phyloP scores from a whole-genome alignment of 768 basidiomycete genomes.

The Lactarius sp. region DNA sequence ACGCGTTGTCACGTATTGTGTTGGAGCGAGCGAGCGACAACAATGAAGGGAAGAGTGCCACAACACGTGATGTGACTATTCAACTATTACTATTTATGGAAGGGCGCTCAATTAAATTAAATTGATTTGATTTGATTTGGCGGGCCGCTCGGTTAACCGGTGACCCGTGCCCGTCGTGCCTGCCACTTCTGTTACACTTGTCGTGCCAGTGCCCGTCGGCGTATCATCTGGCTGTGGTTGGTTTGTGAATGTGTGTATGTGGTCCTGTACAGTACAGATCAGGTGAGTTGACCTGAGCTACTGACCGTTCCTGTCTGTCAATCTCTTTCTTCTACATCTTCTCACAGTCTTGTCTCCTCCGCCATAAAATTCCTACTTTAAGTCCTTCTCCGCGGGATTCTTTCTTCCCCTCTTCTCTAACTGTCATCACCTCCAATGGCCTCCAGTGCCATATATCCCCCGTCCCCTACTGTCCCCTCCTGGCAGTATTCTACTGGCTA shows the following conservation, averaged over 20 bases:
- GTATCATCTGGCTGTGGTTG: background rate
- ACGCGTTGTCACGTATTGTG: constrained; percentile 13
- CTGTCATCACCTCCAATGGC: constrained; percentile 14
- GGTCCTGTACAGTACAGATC: background rate
- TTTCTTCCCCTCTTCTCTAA: constrained; percentile 10
- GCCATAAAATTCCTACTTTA: background rate
- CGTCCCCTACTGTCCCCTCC: background rate
- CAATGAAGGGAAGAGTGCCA: constrained; percentile 1
- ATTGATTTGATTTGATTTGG: too few relatives aligned
- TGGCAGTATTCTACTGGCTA: constrained; percentile 3
- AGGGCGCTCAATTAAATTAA: too few relatives aligned
- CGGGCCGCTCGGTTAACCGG: background rate
- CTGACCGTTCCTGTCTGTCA: background rate
- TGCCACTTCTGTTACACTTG: too few relatives aligned
- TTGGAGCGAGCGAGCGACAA: constrained; percentile 2
- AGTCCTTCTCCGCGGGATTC: background rate
- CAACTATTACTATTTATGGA: too few relatives aligned
- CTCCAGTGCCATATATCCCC: constrained; percentile 10
- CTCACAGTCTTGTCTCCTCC: background rate
- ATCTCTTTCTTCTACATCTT: background rate
- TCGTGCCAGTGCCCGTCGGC: background rate
- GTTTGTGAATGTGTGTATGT: background rate
- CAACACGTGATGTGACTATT: constrained; percentile 7
- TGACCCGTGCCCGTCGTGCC: background rate
- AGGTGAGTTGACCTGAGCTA: background rate